These are phyloP conservation scores for Calonectria pseudoreteaudii DNA, from an alignment of 2,329 filamentous ascomycete genomes.

Conservation along the genomic window DNA sequence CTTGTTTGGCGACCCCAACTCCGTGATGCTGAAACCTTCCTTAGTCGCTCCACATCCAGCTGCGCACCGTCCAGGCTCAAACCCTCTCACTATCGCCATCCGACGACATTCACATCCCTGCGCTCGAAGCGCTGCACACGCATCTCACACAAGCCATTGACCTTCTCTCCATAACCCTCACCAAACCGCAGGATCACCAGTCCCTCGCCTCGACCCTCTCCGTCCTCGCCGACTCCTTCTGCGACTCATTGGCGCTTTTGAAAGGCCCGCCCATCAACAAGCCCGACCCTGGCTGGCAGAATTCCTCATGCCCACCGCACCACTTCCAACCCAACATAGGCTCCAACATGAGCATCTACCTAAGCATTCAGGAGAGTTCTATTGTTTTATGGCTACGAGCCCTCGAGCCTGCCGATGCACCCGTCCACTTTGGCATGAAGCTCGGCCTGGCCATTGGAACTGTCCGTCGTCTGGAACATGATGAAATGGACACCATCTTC, in stretches of 20 bases:
- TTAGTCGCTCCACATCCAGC: constrained; percentile 81
- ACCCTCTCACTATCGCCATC: constrained; percentile 61
- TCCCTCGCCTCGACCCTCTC: constrained; percentile 68
- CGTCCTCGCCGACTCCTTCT: constrained; percentile 65
- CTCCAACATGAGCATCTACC: constrained; percentile 78
- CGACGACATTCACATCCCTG: constrained; percentile 70
- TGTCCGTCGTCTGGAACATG: constrained; percentile 74
- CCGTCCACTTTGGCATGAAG: constrained; percentile 71
- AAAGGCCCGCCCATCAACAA: constrained; percentile 62
- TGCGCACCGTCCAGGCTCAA: constrained; percentile 73
- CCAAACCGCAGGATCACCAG: constrained; percentile 66
- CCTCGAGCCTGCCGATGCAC: constrained; percentile 74
- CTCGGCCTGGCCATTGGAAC: constrained; percentile 78
- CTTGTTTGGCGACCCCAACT: constrained; percentile 32
- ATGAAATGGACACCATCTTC: constrained; percentile 85
- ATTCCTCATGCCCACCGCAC: constrained; percentile 55
- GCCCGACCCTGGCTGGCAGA: constrained; percentile 58
- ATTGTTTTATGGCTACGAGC: constrained; percentile 78
- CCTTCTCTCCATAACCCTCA: constrained; percentile 81
- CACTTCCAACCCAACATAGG: constrained; percentile 62
- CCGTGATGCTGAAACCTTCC: not conserved
- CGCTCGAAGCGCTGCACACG: constrained; percentile 78
- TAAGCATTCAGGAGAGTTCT: constrained; percentile 76
- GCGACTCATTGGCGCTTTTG: constrained; percentile 64
- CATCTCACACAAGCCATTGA: constrained; percentile 87